Base-by-base conservation (phyloP, 495 filamentous ascomycete species). In the Penicilliopsis zonata region DNA sequence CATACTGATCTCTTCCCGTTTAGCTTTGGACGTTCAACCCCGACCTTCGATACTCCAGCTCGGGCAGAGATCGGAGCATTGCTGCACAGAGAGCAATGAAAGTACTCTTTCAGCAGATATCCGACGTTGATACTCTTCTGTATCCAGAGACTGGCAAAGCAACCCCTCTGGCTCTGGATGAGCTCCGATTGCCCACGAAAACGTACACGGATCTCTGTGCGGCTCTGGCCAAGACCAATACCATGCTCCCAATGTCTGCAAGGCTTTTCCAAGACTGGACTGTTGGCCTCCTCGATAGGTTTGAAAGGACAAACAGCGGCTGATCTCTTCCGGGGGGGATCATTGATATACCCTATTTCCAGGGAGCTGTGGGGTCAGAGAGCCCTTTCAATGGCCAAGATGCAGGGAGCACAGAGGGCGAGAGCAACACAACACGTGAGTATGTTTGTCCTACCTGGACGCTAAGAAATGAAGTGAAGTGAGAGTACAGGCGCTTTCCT, bases 11-110 rank as follows among this genome's bases (percentile, higher is more conserved):
- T 16, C 52, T 27, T 5, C 25, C 31, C 32, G 27, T 18, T 24
- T 31, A 68, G 58, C 50, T 65, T 13, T 87, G 82, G 82, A 63
- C 82, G 8, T 78, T 87, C 40, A 85, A 78, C 35, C 68, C 70
- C 13, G 66, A 78, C 40, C 66, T 86, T 15, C 55, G 62, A 5
- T 87, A 80, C 41, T 69, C 69, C 9, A 72, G 65, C 12, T 66
- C 70, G 0, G 59, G 53, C 18, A 9, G 43, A 3, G 39, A 49
- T 1, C 40, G 53, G 16, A 49, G 35, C 13, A 44, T 61, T 16
- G 38, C 44, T 13, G 42, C 57, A 14, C 57, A 60, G 30, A 54
- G 61, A n/a, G 80, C 75, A 3, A 69, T 82, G 51, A 85, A 83
- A 37, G 59, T 83, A 2, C 65, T 83, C 18, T 83, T 73, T 40